Evolutionary conservation across 768 basidiomycete genomes (phyloP), one percentile per base, ranked within the genome.

Genomic region (Pisolithus microcarpus): DNA sequence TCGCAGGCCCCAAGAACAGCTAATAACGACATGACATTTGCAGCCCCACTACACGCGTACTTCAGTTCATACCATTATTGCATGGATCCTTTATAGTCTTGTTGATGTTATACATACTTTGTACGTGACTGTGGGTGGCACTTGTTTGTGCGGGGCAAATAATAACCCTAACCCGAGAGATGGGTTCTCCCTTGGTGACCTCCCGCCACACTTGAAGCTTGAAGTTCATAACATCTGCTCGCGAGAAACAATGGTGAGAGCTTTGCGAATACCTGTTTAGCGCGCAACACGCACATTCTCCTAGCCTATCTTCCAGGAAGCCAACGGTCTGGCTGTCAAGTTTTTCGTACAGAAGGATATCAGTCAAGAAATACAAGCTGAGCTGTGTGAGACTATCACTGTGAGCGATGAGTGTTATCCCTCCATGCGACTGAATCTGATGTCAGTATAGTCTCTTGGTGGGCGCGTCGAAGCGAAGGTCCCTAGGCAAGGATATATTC

Each of bases 311-410:
- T 89, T 89, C 51, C 84, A 87, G 63, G 86, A 86, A 57, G 64
- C 58, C 54, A 79, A 76, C 59, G 82, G 81, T 37, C 65, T 85
- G 47, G 77, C 85, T 3, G 68, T 87, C 74, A 91, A 90, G 61
- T 91, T 91, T 62, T 91, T 90, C 64, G 78, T 91, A 18, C 87
- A 90, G 61, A 87, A 86, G 60, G 87, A 90, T 64, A 72, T 91
- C 8, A 67, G 79, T 4, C 74, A 82, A 51, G 80, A 83, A 57
- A 72, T 80, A 19, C 84, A 85, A 57, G 81, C 82, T 16, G 83
- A 88, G 54, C 65, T 89, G 28, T 83, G 81, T 59, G 85, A 87
- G 63, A 83, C 77, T 13, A 85, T 89, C 47, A 80, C 85, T 0
- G 87, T 88, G 50, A 52, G 64, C 54, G 23, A 28, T 23, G 18